Percentiles rank a stretch among this genome's conserved stretches.
Evolutionary conservation across 2,329 filamentous ascomycete genomes (phyloP).

Genomic region (Meredithiella fracta): DNA sequence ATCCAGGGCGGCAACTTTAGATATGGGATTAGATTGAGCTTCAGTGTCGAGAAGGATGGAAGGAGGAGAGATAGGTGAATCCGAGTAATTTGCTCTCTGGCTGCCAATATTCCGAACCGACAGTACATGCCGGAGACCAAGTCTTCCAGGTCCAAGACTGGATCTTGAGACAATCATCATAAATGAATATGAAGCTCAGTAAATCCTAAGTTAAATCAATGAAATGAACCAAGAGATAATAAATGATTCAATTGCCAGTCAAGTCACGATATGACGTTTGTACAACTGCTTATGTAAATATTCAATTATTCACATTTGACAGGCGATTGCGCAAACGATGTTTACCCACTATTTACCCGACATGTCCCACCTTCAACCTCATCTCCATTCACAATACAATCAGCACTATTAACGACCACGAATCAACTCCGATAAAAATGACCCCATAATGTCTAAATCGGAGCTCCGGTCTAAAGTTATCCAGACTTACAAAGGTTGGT

Average conservation of each 20-base stretch:
- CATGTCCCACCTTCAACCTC: neutral
- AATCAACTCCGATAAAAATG: neutral
- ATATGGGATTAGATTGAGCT: too few relatives aligned
- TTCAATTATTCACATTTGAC: neutral
- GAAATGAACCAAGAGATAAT: too few relatives aligned
- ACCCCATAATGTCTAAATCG: constrained; percentile 20
- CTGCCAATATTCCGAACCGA: too few relatives aligned
- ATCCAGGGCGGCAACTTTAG: too few relatives aligned
- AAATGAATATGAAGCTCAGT: too few relatives aligned
- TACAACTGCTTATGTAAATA: neutral
- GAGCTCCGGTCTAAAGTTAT: constrained; percentile 63
- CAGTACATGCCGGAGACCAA: too few relatives aligned
- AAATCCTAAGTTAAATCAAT: too few relatives aligned
- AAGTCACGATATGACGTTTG: neutral
- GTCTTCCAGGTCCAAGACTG: too few relatives aligned
- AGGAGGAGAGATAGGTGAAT: too few relatives aligned
- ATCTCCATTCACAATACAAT: neutral
- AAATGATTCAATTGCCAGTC: neutral
- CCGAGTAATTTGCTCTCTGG: too few relatives aligned
- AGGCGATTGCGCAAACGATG: neutral
- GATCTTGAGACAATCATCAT: too few relatives aligned
- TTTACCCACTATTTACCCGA: neutral
- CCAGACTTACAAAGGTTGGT: constrained; percentile 67
- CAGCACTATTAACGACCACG: neutral
- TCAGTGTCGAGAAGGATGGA: too few relatives aligned